These are phyloP conservation scores for Xylariaceae sp. DNA, from an alignment of 2,329 filamentous ascomycete species.

Conservation along the genomic window DNA sequence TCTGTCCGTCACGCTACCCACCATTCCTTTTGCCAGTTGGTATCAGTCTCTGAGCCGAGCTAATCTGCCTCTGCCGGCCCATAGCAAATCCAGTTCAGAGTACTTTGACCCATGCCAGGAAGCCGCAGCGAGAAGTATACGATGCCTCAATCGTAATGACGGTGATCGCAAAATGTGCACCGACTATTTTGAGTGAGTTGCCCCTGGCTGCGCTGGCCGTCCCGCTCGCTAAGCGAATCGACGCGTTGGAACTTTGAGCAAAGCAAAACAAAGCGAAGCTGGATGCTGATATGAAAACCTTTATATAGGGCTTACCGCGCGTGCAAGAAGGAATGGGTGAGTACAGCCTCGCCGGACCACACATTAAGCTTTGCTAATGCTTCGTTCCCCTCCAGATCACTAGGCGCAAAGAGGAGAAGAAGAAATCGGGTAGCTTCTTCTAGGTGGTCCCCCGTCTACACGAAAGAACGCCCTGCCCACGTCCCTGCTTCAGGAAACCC, in stretches of 20 bases:
- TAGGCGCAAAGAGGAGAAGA: constrained; percentile 16
- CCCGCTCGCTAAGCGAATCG: neutral
- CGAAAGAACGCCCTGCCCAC: neutral
- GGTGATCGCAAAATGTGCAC: constrained; percentile 84
- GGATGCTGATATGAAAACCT: constrained; percentile 4
- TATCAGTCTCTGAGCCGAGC: neutral
- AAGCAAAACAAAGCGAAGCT: neutral
- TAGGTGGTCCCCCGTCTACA: neutral
- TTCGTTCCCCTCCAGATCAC: constrained; percentile 9
- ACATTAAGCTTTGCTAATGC: constrained; percentile 2
- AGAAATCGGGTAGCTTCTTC: constrained; percentile 10
- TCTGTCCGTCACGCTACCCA: neutral
- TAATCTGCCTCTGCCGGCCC: constrained; percentile 14
- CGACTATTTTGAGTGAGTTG: constrained; percentile 87
- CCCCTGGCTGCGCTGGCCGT: neutral
- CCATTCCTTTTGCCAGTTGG: neutral
- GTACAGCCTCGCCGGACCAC: neutral
- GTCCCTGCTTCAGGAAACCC: too few species aligned
- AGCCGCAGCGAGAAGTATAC: constrained; percentile 76
- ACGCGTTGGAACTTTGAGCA: neutral
- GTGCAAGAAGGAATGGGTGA: constrained; percentile 19
- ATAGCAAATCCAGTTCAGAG: constrained; percentile 80
- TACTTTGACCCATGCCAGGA: constrained; percentile 96
- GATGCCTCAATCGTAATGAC: constrained; percentile 81
- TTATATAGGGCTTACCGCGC: constrained; percentile 11